Evolutionary conservation across 1,284 basidiomycete species (phyloP).

Genomic region (Pyrrhoderma lamaoense): DNA sequence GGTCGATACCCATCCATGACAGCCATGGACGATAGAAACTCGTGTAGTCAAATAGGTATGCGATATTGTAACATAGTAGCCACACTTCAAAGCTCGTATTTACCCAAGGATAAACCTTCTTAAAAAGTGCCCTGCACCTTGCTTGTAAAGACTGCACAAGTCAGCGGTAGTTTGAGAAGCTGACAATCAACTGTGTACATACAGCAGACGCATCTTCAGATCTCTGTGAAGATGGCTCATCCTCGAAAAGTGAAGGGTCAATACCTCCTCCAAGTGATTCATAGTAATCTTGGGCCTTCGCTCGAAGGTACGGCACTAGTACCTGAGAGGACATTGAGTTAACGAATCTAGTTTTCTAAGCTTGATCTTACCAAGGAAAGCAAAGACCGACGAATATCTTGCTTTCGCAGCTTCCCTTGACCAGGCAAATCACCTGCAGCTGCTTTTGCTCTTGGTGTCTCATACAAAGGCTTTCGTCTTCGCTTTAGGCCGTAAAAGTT

Average conservation of each 20-base stretch:
- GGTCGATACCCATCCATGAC: conserved; percentile 73
- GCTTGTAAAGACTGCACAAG: background rate
- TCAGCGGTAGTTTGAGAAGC: conserved; percentile 17
- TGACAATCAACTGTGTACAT: background rate
- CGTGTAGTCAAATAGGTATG: conserved; percentile 86
- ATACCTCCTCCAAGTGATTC: conserved; percentile 84
- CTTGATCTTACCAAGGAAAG: conserved; percentile 59
- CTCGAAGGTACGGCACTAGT: conserved; percentile 82
- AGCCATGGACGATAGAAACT: conserved; percentile 92
- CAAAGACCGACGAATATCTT: conserved; percentile 69
- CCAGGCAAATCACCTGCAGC: conserved; percentile 59
- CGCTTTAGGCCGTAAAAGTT: conserved; percentile 90
- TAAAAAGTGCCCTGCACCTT: conserved; percentile 38
- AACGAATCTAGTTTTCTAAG: background rate
- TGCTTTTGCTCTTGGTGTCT: conserved; percentile 54
- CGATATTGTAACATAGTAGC: conserved; percentile 79
- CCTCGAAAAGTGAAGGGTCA: conserved; percentile 58
- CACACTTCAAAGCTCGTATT: conserved; percentile 76
- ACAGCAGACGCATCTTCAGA: background rate
- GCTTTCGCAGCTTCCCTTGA: conserved; percentile 54
- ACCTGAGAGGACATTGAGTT: conserved; percentile 40
- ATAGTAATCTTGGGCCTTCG: conserved; percentile 86
- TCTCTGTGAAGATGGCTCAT: conserved; percentile 25
- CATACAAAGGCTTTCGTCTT: conserved; percentile 62
- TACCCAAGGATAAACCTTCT: conserved; percentile 72